Evolutionary conservation across 2,329 filamentous ascomycete species (phyloP).

Genomic region (Harringtonia lauricola): DNA sequence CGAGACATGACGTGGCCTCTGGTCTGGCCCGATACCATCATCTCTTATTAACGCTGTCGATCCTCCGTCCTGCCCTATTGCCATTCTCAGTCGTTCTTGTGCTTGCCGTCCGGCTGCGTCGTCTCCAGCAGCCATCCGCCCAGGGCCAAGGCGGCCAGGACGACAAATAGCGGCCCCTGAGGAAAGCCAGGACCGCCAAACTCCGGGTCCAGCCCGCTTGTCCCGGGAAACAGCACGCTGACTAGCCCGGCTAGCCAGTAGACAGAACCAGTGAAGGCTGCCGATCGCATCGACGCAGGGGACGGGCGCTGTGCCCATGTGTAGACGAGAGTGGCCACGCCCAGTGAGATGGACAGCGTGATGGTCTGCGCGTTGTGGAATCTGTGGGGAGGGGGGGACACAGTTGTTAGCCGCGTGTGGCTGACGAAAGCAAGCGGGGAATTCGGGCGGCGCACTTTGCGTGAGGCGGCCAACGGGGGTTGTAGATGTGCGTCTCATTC

Average conservation of each 20-base stretch:
- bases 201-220: slow-evolving; percentile 29
- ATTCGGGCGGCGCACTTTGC: slow-evolving; percentile 33
- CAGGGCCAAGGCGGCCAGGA: slow-evolving; percentile 11
- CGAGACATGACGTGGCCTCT: too few relatives aligned
- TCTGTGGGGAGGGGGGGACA: too few relatives aligned
- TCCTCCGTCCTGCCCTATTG: neutral
- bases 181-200: slow-evolving; percentile 31
- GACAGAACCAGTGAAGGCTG: slow-evolving; percentile 25
- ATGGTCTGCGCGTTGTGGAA: slow-evolving; percentile 33
- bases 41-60: too few relatives aligned
- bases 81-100: neutral
- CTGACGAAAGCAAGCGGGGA: too few relatives aligned
- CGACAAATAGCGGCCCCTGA: slow-evolving; percentile 21
- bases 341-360: slow-evolving; percentile 25
- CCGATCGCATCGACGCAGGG: slow-evolving; percentile 16
- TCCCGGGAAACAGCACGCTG: slow-evolving; percentile 25
- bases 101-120: neutral
- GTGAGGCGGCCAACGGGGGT: slow-evolving; percentile 33
- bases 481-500: slow-evolving; percentile 29
- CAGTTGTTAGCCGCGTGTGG: too few relatives aligned
- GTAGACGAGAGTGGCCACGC: slow-evolving; percentile 27
- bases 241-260: slow-evolving; percentile 30
- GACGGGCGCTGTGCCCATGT: slow-evolving; percentile 18
- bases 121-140: slow-evolving; percentile 3
- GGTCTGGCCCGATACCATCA: too few relatives aligned